Base-by-base conservation (phyloP, 1,284 basidiomycete genomes). In the Inonotus obliquus region DNA sequence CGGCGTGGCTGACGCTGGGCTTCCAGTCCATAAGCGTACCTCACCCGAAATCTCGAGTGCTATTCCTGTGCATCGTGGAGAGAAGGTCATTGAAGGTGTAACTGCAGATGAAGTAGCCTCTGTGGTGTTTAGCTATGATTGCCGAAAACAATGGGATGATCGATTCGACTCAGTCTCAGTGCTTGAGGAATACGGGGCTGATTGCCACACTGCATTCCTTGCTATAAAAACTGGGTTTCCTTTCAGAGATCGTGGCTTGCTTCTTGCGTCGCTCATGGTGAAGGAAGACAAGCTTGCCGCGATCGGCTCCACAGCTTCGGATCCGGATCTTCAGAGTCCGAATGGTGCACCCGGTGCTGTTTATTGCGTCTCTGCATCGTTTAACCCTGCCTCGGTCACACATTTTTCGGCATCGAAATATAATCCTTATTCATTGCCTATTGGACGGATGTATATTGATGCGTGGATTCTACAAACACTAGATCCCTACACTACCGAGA, bases 401-500 rank as follows among this genome's bases (percentile, higher is more conserved):
- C 75, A 81, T 13, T 89, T 89, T 69, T 76, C 81, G 27, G 61
- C 81, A 1, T 69, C 74, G 14, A 94, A 93, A 70, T 89, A 94
- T 74, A 98, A 99, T 70, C 80, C 92, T 0, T 82, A 84, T 54
- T 71, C 65, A 0, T 78, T 95, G 13, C 92, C 94, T 0, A 76
- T 92, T 9, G 96, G 94, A 0, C 86, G 90, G 21, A 79, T 96
- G 49, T 87, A 93, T 65, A 77, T 99, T 2, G 95, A 98, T 68
- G 96, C 92, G 0, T 99, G 97, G 97, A 89, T 98, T 49, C 75
- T 98, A 66, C 95, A 99, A 77, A 98, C 96, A 1, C 81, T 99
- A 49, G 96, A 99, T 72, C 96, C 97, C 0, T 99, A 99, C 72
- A 93, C 93, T 48, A 89, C 91, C 63, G 94, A 97, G 72, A 95